phyloP scores from a whole-genome alignment of 495 filamentous ascomycete species.

The Penicillium fimorum region DNA sequence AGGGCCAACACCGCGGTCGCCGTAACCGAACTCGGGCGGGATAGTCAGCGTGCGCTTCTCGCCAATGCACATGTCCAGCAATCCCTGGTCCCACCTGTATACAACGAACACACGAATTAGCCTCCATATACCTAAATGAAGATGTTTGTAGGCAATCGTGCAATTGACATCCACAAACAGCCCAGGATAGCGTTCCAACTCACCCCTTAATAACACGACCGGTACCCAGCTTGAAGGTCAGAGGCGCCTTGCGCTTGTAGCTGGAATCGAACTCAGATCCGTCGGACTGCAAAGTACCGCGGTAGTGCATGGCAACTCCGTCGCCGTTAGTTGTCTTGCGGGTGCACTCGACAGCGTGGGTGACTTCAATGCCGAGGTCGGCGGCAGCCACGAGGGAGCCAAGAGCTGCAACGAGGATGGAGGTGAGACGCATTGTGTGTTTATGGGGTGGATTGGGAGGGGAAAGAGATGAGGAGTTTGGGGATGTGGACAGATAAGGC shows the following conservation, averaged over 20 bases:
- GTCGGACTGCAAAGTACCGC: constrained; percentile 63
- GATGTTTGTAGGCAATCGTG: background rate
- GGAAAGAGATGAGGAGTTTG: background rate
- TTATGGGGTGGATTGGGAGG: background rate
- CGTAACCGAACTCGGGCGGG: constrained; percentile 83
- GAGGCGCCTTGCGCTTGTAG: constrained; percentile 72
- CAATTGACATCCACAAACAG: background rate
- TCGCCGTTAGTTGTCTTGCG: constrained; percentile 78
- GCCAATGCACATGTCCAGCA: constrained; percentile 94
- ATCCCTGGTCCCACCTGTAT: constrained; percentile 79
- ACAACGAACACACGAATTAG: constrained; percentile 9
- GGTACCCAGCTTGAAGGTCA: constrained; percentile 73
- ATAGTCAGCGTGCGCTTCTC: constrained; percentile 93
- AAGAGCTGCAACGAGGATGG: constrained; percentile 54
- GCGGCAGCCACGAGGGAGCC: constrained; percentile 47
- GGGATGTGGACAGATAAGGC: constrained; percentile 12
- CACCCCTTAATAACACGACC: constrained; percentile 87
- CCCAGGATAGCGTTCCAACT: constrained; percentile 14
- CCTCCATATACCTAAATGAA: background rate
- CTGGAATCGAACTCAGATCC: constrained; percentile 57
- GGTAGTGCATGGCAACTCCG: constrained; percentile 81
- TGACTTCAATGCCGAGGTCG: constrained; percentile 71
- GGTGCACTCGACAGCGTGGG: constrained; percentile 64
- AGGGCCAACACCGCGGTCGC: constrained; percentile 67
- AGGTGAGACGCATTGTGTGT: constrained; percentile 34